A percentile compares a stretch with the other conserved stretches of the same genome.
Conservation (phyloP, 1,284 basidiomycete genomes). For the Pisolithus thermaeus region DNA sequence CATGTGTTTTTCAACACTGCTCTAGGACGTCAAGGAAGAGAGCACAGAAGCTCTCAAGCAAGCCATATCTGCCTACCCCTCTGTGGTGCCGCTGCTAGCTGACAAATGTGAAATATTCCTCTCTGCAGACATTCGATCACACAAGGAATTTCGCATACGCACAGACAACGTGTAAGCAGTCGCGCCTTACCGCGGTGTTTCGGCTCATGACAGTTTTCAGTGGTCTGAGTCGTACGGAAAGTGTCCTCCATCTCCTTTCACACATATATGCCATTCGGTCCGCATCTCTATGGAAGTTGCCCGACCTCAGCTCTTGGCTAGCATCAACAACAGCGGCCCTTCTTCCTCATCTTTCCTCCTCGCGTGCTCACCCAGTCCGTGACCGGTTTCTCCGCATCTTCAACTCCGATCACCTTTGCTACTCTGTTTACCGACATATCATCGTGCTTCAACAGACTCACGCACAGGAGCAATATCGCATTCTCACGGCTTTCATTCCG, state of each 20-base stretch:
- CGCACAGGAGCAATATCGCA: constrained; percentile 32
- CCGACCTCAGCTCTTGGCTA: constrained; percentile 66
- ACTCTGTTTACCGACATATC: constrained; percentile 69
- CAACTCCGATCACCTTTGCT: constrained; percentile 35
- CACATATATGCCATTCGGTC: constrained; percentile 83
- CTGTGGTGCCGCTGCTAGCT: constrained; percentile 72
- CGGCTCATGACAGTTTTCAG: constrained; percentile 24
- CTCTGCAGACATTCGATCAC: constrained; percentile 50
- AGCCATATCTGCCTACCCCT: constrained; percentile 75
- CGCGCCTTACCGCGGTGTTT: background rate
- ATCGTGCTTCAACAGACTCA: constrained; percentile 63
- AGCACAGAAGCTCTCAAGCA: constrained; percentile 65
- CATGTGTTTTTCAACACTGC: background rate
- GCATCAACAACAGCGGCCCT: constrained; percentile 42
- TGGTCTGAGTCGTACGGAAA: constrained; percentile 34
- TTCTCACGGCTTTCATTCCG: constrained; percentile 67
- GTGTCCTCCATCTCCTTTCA: constrained; percentile 64
- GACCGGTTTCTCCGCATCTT: constrained; percentile 43
- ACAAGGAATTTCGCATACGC: constrained; percentile 63
- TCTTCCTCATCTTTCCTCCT: constrained; percentile 30
- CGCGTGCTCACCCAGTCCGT: constrained; percentile 32
- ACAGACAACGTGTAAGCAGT: constrained; percentile 54
- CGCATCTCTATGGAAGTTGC: constrained; percentile 74
- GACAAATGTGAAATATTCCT: constrained; percentile 76
- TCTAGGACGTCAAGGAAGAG: constrained; percentile 16